A percentile compares a stretch with the other conserved stretches of the same genome.
These are phyloP conservation scores for Talaromyces verruculosus DNA, from an alignment of 2,329 filamentous ascomycete species.

Conservation along the genomic window DNA sequence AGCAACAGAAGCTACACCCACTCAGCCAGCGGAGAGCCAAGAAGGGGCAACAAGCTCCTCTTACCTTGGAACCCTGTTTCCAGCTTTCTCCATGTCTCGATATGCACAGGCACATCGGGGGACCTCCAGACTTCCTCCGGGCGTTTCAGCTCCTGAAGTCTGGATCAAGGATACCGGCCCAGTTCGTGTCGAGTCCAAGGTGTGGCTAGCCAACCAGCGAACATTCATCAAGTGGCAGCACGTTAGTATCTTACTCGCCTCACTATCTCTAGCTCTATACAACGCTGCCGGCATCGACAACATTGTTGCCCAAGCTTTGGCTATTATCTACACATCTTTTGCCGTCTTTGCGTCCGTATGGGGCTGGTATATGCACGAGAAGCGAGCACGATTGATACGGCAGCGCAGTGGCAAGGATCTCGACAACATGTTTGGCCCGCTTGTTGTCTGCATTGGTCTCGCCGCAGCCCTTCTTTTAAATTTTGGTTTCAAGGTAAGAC, in stretches of 20 bases:
- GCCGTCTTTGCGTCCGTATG: conserved; percentile 80
- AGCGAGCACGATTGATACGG: conserved; percentile 73
- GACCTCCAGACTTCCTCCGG: conserved; percentile 68
- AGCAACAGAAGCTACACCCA: neutral
- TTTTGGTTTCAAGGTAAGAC: conserved; percentile 70
- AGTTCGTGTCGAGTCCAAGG: conserved; percentile 91
- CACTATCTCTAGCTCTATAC: conserved; percentile 79
- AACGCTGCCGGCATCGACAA: conserved; percentile 78
- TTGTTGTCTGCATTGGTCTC: conserved; percentile 78
- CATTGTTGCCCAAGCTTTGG: conserved; percentile 71
- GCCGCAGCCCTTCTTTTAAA: conserved; percentile 79
- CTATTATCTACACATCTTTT: conserved; percentile 78
- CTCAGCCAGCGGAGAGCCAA: conserved; percentile 5
- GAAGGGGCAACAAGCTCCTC: conserved; percentile 12
- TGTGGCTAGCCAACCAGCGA: conserved; percentile 97
- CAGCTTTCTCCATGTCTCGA: conserved; percentile 77
- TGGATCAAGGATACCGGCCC: conserved; percentile 96
- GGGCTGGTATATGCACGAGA: conserved; percentile 82
- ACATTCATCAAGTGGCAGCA: conserved; percentile 99
- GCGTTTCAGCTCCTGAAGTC: conserved; percentile 77
- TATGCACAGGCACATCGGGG: conserved; percentile 60
- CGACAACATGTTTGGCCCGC: conserved; percentile 80
- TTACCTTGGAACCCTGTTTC: conserved; percentile 57
- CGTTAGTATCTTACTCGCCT: conserved; percentile 82
- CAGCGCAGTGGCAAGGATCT: conserved; percentile 89